Base-by-base conservation (phyloP, 1,284 basidiomycete species). In the Cystobasidium slooffiae region DNA sequence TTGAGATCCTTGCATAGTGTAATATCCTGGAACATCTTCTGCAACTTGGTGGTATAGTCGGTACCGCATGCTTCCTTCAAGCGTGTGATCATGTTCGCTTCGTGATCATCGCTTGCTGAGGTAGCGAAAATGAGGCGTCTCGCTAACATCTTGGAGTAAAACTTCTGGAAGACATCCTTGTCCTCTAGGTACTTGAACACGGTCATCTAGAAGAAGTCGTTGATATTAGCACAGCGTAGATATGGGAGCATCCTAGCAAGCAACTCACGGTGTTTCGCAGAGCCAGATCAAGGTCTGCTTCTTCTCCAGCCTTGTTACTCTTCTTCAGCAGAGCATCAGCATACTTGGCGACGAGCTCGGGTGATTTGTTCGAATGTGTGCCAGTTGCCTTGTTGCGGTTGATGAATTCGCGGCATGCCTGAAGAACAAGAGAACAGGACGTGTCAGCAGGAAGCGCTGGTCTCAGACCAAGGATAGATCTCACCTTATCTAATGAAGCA, bases 141-240 rank as follows among this genome's bases (percentile, higher is more conserved):
- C 58, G 94, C 95, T 22, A 99, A 86, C 85, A 96, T 96, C 79
- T 94, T 97, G 56, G 92, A 92, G 85, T 99, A 99, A 87, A 97
- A 99, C 58, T 93, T 94, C 82, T 98, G 96, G 90, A 99, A 99
- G 12, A 99, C 94, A 80, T 99, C 97, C 86, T 97, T 97, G 85
- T 99, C 97, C 83, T 97, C 94, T 79, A 99, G 91, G 83, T 97
- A 99, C 84, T 97, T 97, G 90, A 99, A 99, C 65, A 99, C 86
- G 56, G 95, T 87, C 96, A 98, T 97, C 94, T 96, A 78, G 1
- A 51, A 7, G 9, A 51, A 49, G 39, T n/a, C 63, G 2, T 14
- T 14, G 39, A 37, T 14, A 41, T 20, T 43, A 24, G 22, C 58
- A 24, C 12, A 7, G 31, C 20, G 9, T 7, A 41, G 44, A 44